These are phyloP conservation scores for Colletotrichum lentis DNA, from an alignment of 2,329 filamentous ascomycete species.

Conservation along the genomic window DNA sequence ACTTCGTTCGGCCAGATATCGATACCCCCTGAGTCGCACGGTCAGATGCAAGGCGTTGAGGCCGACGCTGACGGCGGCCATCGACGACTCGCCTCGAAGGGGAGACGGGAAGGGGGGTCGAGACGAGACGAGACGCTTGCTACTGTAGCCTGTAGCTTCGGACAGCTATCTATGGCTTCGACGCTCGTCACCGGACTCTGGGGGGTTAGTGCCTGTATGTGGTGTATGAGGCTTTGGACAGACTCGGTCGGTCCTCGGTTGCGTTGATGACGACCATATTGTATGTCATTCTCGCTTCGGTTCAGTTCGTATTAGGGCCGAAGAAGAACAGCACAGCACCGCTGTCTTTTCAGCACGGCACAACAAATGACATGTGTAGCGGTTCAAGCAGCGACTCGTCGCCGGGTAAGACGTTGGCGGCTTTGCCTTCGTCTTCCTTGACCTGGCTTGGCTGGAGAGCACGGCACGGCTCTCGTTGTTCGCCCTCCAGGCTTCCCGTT, in stretches of 20 bases:
- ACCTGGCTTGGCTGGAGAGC: not conserved
- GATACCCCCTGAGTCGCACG: constrained; percentile 26
- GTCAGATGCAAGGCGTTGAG: constrained; percentile 8
- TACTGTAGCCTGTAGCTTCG: constrained; percentile 6
- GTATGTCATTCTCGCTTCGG: not conserved
- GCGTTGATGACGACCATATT: not conserved
- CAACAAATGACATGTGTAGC: constrained; percentile 18
- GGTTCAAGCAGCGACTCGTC: constrained; percentile 7
- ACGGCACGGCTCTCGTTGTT: not conserved
- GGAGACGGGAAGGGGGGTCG: not conserved
- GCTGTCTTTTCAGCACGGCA: not conserved
- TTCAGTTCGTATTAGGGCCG: constrained; percentile 13
- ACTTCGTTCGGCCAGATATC: constrained; percentile 7
- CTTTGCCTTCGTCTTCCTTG: not conserved
- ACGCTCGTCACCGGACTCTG: not conserved
- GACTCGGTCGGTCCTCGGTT: not conserved
- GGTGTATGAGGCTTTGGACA: not conserved
- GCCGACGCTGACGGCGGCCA: constrained; percentile 19
- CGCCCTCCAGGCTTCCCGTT: not conserved
- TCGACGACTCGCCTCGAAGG: constrained; percentile 15
- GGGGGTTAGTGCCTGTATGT: not conserved
- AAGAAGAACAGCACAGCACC: not conserved
- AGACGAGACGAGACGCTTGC: constrained; percentile 10
- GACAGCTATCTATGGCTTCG: constrained; percentile 6
- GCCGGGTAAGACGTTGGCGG: constrained; percentile 4